Evolutionary conservation across 2,329 filamentous ascomycete species (phyloP), one percentile per base, ranked within the genome.

Genomic region (Fusarium sp.): DNA sequence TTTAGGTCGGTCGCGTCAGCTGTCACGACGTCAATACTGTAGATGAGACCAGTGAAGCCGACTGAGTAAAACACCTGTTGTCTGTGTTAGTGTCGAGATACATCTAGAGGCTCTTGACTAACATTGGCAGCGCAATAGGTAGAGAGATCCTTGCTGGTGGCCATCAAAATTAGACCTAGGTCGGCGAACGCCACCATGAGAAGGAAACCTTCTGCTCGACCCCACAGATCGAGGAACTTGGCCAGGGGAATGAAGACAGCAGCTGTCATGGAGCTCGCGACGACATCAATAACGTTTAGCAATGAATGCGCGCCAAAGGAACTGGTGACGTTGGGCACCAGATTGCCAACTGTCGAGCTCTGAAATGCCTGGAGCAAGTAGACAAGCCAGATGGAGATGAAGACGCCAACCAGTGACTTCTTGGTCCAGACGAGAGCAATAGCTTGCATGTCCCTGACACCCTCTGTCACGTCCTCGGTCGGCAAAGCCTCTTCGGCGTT

Each of bases 181-280:
- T 85, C 82, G 52, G 84, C 82, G 16, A 87, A 80, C 9, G 76
- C 62, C 0, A 86, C 81, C 78, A 88, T 87, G 48, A 88, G 68
- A 23, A 85, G 79, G 73, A 88, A 88, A 7, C 88, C 89, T 70
- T 89, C 84, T 16, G 88, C 84, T 53, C 89, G 86, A 52, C 88
- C 89, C 81, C 87, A 91, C 30, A 91, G 79, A 78, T 91, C 87
- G 39, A 90, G 82, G 15, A 90, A 79, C 75, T 91, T 91, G 30
- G 89, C 73, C 75, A 90, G 81, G 2, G 89, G 88, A 6, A 90
- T 86, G 72, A 89, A 90, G 18, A 88, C 82, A 4, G 89, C 86
- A 37, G 88, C 89, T 70, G 82, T 78, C 72, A 89, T 86, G 48
- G 85, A 80, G 66, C 79, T 82, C 3, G 87, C 79, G 1, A 90